Percentiles rank a stretch among this genome's conserved stretches.
Evolutionary conservation across 2,329 filamentous ascomycete species (phyloP).

Genomic region (Fusarium oxysporum): DNA sequence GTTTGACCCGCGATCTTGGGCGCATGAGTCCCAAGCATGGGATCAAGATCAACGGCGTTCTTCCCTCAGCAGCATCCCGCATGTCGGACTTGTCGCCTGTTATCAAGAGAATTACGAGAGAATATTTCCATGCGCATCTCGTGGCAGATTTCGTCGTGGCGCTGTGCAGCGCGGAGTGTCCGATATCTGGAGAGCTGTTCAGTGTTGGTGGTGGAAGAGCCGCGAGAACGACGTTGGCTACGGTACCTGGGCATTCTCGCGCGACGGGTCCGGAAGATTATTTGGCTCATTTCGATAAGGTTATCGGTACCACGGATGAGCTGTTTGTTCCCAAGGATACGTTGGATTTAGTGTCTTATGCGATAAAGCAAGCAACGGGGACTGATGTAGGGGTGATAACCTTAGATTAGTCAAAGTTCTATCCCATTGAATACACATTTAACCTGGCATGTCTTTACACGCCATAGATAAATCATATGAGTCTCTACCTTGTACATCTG

Average conservation of each 20-base stretch:
- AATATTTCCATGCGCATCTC: neutral
- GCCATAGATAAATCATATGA: fast-evolving
- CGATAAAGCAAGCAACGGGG: neutral
- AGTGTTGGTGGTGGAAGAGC: neutral
- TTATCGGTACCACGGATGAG: neutral
- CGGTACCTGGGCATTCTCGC: neutral
- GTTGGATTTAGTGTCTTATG: neutral
- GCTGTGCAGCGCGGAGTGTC: neutral
- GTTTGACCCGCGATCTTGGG: neutral
- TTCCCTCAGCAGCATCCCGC: neutral
- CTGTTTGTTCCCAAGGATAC: neutral
- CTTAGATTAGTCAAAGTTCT: neutral
- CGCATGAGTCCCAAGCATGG: neutral
- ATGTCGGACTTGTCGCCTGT: neutral
- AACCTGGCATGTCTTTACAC: fast-evolving
- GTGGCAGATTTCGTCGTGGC: neutral
- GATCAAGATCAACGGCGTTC: neutral
- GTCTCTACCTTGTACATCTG: neutral
- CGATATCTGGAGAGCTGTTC: neutral
- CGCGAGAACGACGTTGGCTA: neutral
- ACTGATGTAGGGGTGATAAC: neutral
- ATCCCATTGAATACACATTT: fast-evolving
- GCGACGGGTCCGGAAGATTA: neutral
- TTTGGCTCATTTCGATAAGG: neutral
- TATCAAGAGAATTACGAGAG: neutral